Evolutionary conservation across 495 filamentous ascomycete species (phyloP), one percentile per base, ranked within the genome.

Genomic region (Podospora sp.): DNA sequence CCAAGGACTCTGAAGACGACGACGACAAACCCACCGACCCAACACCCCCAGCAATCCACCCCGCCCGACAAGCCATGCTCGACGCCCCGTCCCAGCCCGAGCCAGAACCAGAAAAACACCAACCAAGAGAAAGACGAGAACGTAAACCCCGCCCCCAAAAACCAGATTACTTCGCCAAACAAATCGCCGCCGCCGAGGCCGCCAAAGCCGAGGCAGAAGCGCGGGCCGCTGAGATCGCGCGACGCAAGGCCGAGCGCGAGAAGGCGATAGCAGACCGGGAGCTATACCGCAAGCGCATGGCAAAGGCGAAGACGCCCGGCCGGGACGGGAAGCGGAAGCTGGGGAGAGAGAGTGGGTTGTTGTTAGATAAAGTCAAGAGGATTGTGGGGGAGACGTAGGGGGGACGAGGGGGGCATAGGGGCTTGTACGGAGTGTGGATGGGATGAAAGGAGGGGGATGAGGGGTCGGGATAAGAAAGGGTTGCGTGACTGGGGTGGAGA

Each of bases 251-350:
- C 51, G 85, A 90, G 70, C 81, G 83, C 36, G 74, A 82, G 55
- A 70, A 75, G 67, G 88, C 86, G 71, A 75, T 86, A 26, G 88
- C 83, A 46, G 86, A 88, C 68, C 81, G 86, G 40, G 88, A 90
- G 70, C 84, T 83, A 62, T 86, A 88, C 62, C 83, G 89, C 20
- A 88, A 83, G 75, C 86, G 85, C 2, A 90, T 93, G 86, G 85
- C 86, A 16, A 93, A 93, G 78, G 94, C 93, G 7, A 86, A 88
- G 72, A 82, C 82, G 35, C 89, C 89, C 11, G 92, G 92, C 58
- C 84, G 84, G 72, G 87, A 92, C 77, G 94, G 94, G 26, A 89
- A 94, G 78, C 81, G 88, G 71, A 94, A 92, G 77, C 71, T 99
- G 36, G 95, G 95, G 1, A 83, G 91, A 64, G 92, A 97, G 83